phyloP scores from a whole-genome alignment of 1,284 basidiomycete genomes.

The Cerrena zonata region DNA sequence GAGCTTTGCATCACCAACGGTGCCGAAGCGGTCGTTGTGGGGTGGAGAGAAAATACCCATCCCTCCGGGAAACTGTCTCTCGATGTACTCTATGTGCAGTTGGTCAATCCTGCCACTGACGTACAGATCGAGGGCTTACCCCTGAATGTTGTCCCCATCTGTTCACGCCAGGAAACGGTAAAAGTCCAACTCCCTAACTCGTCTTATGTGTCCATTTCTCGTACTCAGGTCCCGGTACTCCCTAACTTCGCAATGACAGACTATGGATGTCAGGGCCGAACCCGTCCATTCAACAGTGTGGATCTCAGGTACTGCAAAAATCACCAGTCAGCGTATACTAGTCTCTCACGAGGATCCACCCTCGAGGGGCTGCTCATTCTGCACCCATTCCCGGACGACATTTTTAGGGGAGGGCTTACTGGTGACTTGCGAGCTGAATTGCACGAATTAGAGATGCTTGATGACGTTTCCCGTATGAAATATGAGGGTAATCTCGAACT shows the following conservation, averaged over 20 bases:
- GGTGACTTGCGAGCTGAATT: slow-evolving; percentile 25
- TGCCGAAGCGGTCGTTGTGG: slow-evolving; percentile 31
- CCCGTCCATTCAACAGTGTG: slow-evolving; percentile 27
- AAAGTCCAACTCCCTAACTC: slow-evolving; percentile 25
- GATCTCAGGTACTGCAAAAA: slow-evolving; percentile 25
- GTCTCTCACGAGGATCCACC: slow-evolving; percentile 28
- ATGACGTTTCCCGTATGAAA: slow-evolving; percentile 26
- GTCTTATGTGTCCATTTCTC: slow-evolving; percentile 15
- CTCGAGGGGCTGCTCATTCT: slow-evolving; percentile 31
- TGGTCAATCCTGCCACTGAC: slow-evolving; percentile 25
- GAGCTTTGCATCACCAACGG: slow-evolving; percentile 37
- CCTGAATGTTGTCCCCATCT: slow-evolving; percentile 35
- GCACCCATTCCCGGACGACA: slow-evolving; percentile 20
- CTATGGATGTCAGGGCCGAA: slow-evolving; percentile 36
- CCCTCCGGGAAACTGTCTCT: slow-evolving; percentile 17
- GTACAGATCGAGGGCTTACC: slow-evolving; percentile 31
- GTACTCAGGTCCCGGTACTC: slow-evolving; percentile 31
- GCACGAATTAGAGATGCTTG: slow-evolving; percentile 28
- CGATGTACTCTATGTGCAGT: slow-evolving; percentile 32
- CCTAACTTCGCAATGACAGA: slow-evolving; percentile 42
- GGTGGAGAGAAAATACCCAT: slow-evolving; percentile 22
- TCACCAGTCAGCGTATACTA: slow-evolving; percentile 33
- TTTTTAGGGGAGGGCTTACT: slow-evolving; percentile 17
- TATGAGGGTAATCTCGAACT: slow-evolving; percentile 20
- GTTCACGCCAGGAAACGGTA: slow-evolving; percentile 6